A percentile compares a stretch with the other conserved stretches of the same genome.
These are phyloP conservation scores for Cutaneotrichosporon dermatis DNA, from an alignment of 1,284 basidiomycete species.

Conservation along the genomic window DNA sequence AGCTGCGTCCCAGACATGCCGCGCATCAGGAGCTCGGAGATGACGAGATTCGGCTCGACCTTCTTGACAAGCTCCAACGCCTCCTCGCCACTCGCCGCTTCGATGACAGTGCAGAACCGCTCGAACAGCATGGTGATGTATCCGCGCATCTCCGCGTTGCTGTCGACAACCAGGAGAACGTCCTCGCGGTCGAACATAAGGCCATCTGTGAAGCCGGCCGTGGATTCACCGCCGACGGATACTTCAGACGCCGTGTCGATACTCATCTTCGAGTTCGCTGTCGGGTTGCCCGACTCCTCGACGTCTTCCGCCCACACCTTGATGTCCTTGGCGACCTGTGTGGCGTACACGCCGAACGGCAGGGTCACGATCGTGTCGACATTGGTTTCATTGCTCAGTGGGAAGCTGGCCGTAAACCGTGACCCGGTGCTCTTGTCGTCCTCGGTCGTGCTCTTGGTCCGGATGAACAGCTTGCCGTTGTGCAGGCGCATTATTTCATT, in stretches of 20 bases:
- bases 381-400: conserved; percentile 6
- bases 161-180: conserved; percentile 35
- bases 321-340: conserved; percentile 1
- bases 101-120: conserved; percentile 44
- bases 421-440: conserved; percentile 2
- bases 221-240: too few relatives aligned
- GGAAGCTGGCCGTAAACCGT: conserved; percentile 22
- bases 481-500: conserved; percentile 50
- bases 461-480: conserved; percentile 45
- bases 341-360: conserved; percentile 19
- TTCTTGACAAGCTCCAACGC: conserved; percentile 37
- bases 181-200: conserved; percentile 31
- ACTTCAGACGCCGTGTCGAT: too few relatives aligned
- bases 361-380: background rate
- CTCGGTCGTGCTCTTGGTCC: background rate
- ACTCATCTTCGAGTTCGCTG: too few relatives aligned
- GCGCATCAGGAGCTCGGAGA: conserved; percentile 46
- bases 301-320: conserved; percentile 4
- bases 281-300: too few relatives aligned
- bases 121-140: conserved; percentile 41
- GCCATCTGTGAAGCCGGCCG: conserved; percentile 23
- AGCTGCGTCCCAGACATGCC: conserved; percentile 36
- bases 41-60: conserved; percentile 32
- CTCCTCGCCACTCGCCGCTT: conserved; percentile 45
- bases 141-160: conserved; percentile 35